Conservation (phyloP, 306 rosid genomes). For the Vigna nakashimae region DNA sequence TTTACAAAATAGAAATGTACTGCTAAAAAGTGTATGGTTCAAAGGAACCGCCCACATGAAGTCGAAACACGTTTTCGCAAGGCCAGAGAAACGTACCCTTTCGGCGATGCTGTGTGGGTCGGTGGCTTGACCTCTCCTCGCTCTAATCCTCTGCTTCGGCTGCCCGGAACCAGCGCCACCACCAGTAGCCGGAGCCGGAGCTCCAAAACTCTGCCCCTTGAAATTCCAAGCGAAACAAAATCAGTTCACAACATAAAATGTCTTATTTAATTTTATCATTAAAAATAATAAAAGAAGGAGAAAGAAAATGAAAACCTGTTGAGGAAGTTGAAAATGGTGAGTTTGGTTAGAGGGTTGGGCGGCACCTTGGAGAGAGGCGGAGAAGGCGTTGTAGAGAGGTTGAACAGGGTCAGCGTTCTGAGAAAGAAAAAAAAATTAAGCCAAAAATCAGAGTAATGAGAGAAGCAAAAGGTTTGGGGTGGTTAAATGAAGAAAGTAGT, state of each 20-base stretch:
- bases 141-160: conserved; percentile 91
- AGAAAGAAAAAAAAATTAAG: not conserved
- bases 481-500: conserved; percentile 15
- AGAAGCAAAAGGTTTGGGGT: not conserved
- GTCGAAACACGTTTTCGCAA: too few relatives aligned
- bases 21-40: too few relatives aligned
- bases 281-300: too few relatives aligned
- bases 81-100: conserved; percentile 58
- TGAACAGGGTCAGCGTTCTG: conserved; percentile 63
- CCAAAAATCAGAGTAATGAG: not conserved
- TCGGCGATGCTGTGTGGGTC: conserved; percentile 99
- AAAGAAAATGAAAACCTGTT: conserved; percentile 49
- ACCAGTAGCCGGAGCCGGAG: conserved; percentile 46
- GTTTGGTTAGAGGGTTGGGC: conserved; percentile 45
- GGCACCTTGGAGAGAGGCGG: conserved; percentile 61
- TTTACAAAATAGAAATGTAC: not conserved
- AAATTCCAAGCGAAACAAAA: not conserved
- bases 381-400: conserved; percentile 62
- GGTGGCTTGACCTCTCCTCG: conserved; percentile 97
- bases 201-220: conserved; percentile 62
- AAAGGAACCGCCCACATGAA: conserved; percentile 39
- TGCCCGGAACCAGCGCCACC: conserved; percentile 61
- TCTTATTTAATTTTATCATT: too few relatives aligned
- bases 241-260: not conserved
- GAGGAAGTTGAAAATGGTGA: conserved; percentile 68